phyloP scores from a whole-genome alignment of 2,329 filamentous ascomycete species.

The Lecanicillium sp. region DNA sequence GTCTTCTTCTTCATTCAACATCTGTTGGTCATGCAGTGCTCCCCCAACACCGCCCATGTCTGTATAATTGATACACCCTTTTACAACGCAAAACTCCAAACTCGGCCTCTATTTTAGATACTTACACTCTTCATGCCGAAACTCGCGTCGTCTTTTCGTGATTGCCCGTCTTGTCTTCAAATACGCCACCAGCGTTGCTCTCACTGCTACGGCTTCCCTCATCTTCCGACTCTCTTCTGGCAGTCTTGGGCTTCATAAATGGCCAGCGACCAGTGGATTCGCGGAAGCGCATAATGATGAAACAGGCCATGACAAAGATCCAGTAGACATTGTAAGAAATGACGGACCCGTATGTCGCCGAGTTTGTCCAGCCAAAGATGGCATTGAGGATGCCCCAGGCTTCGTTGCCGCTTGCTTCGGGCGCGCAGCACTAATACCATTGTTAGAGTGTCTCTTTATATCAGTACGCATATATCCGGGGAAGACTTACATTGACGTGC shows the following conservation, averaged over 20 bases:
- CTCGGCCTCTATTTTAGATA: too few species aligned
- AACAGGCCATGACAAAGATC: slow-evolving; percentile 64
- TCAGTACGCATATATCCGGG: neutral
- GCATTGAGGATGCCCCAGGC: slow-evolving; percentile 87
- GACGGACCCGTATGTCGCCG: slow-evolving; percentile 78
- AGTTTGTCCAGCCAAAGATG: slow-evolving; percentile 81
- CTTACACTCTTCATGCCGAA: neutral
- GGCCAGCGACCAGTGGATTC: slow-evolving; percentile 49
- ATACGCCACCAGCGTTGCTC: slow-evolving; percentile 15
- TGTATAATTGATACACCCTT: too few species aligned
- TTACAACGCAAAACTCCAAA: too few species aligned
- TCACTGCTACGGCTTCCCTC: slow-evolving; percentile 16
- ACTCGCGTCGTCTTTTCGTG: slow-evolving; percentile 18
- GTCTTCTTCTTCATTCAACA: too few species aligned
- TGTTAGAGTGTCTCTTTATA: slow-evolving; percentile 1
- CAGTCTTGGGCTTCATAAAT: slow-evolving; percentile 27
- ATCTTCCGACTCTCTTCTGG: slow-evolving; percentile 9
- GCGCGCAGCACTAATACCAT: slow-evolving; percentile 60
- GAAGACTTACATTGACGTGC: slow-evolving; percentile 63
- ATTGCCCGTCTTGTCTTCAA: slow-evolving; percentile 15
- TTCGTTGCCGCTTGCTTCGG: slow-evolving; percentile 60
- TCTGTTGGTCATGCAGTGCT: too few species aligned
- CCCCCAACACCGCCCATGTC: too few species aligned
- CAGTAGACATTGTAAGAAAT: slow-evolving; percentile 86
- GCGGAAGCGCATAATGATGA: slow-evolving; percentile 56